Conservation (phyloP, 2,329 filamentous ascomycete genomes). For the Fusarium beomiforme region DNA sequence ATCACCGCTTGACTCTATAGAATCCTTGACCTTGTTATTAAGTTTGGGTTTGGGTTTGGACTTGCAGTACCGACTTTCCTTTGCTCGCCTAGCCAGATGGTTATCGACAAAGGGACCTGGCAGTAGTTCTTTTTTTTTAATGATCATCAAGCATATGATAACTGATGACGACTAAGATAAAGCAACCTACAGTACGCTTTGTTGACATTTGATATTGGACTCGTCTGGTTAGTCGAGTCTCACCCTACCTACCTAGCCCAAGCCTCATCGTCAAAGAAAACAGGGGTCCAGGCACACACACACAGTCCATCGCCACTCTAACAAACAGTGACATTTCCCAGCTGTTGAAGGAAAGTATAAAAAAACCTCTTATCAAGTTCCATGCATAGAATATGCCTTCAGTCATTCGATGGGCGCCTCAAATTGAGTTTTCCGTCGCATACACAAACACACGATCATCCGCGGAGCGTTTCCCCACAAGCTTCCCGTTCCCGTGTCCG, state of each 20-base stretch:
- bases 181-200: too few species aligned
- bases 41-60: neutral
- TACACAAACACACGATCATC: neutral
- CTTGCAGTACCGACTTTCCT: neutral
- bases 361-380: slow-evolving; percentile 1
- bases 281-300: slow-evolving; percentile 14
- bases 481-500: slow-evolving; percentile 18
- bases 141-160: neutral
- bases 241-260: neutral
- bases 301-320: neutral
- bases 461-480: neutral
- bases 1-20: slow-evolving; percentile 17
- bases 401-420: neutral
- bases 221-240: neutral
- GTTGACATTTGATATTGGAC: neutral
- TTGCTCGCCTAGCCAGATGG: neutral
- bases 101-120: slow-evolving; percentile 8
- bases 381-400: neutral
- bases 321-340: neutral
- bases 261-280: neutral
- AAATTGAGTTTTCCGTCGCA: neutral
- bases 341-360: neutral
- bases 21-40: slow-evolving; percentile 1
- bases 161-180: too few species aligned
- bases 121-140: neutral